Percentiles rank a stretch among this genome's conserved stretches.
Conservation (phyloP, 805 yeast species). For the Grigorovia jiainica region DNA sequence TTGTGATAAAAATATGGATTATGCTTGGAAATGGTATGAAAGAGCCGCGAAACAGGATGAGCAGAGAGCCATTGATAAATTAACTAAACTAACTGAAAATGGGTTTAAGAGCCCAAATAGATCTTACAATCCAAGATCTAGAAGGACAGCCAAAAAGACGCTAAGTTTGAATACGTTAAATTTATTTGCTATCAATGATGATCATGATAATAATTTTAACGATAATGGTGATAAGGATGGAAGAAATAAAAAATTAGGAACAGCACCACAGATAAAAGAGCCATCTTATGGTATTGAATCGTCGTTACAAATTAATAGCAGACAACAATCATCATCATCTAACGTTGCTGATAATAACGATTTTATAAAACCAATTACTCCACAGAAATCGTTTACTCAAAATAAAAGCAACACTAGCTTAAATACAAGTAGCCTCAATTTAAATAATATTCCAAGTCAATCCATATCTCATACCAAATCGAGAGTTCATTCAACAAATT, state of each 20-base stretch:
- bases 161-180: slow-evolving; percentile 18
- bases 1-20: slow-evolving; percentile 45
- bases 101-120: slow-evolving; percentile 1
- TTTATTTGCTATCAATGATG: slow-evolving; percentile 8
- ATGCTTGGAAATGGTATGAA: slow-evolving; percentile 66
- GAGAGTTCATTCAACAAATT: neutral
- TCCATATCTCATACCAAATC: neutral
- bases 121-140: slow-evolving; percentile 4
- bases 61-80: slow-evolving; percentile 37
- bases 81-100: slow-evolving; percentile 9
- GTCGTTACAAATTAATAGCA: neutral
- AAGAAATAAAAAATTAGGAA: neutral
- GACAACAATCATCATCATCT: neutral
- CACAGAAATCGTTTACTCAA: neutral
- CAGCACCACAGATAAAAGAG: neutral
- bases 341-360: neutral
- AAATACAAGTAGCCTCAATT: neutral
- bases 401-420: neutral
- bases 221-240: no score
- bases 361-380: neutral
- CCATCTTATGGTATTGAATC: neutral
- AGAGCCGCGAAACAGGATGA: slow-evolving; percentile 60
- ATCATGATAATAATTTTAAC: neutral
- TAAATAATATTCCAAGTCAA: neutral
- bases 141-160: slow-evolving; percentile 6